Evolutionary conservation across 345 rosid genomes (phyloP).

Genomic region (Hibiscus tridactylites): DNA sequence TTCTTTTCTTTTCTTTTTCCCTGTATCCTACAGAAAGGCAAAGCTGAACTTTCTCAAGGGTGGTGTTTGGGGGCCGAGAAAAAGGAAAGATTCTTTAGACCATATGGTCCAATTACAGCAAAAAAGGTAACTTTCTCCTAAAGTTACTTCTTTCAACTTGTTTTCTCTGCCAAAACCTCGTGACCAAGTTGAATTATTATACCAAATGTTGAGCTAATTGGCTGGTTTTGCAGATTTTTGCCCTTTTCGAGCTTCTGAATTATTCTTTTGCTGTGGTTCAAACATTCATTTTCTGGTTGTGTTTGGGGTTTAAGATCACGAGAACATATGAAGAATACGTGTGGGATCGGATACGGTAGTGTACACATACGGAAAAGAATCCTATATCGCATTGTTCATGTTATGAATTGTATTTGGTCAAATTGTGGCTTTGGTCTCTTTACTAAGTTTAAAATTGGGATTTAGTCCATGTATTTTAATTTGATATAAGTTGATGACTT

Average conservation of each 20-base stretch:
- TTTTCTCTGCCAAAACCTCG: background rate
- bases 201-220: background rate
- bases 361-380: no score
- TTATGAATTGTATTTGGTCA: no score
- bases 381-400: background rate
- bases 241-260: background rate
- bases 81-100: slow-evolving; percentile 5
- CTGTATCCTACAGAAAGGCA: slow-evolving; percentile 9
- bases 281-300: background rate
- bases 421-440: no score
- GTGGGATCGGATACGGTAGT: no score
- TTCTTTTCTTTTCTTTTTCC: slow-evolving; percentile 1
- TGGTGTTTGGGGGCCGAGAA: background rate
- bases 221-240: background rate
- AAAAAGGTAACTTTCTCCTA: background rate
- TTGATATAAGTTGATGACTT: no score
- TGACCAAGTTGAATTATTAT: slow-evolving; percentile 2
- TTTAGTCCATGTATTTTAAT: no score
- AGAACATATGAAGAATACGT: background rate
- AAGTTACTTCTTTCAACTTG: background rate
- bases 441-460: background rate
- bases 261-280: background rate
- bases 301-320: background rate
- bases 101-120: background rate
- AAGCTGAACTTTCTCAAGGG: slow-evolving; percentile 17